These are phyloP conservation scores for Phytophthora litchii DNA, from an alignment of 352 stramenopile species.

Conservation along the genomic window DNA sequence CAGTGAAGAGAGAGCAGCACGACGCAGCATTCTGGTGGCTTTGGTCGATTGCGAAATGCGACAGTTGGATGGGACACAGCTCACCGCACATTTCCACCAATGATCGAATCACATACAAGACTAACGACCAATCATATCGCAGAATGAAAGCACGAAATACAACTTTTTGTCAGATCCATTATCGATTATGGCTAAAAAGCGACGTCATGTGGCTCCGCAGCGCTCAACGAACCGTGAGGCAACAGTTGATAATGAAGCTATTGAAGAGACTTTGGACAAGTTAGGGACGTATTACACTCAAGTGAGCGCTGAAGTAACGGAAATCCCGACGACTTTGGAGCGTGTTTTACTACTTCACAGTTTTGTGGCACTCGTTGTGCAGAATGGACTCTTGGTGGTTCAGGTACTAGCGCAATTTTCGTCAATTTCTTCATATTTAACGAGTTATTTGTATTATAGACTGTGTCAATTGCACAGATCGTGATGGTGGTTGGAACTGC, in stretches of 20 bases:
- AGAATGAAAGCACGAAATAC: neutral
- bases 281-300: slow-evolving; percentile 19
- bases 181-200: slow-evolving; percentile 49
- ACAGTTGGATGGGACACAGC: slow-evolving; percentile 3
- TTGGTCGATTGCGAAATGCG: slow-evolving; percentile 17
- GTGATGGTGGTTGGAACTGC: slow-evolving; percentile 29
- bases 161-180: slow-evolving; percentile 13
- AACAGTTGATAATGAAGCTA: slow-evolving; percentile 7
- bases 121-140: slow-evolving; percentile 3
- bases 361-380: slow-evolving; percentile 33
- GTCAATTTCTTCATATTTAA: neutral
- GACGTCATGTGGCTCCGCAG: slow-evolving; percentile 19
- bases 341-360: slow-evolving; percentile 44
- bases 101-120: neutral
- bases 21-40: slow-evolving; percentile 33
- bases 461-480: slow-evolving; percentile 36
- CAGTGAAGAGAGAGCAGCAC: slow-evolving; percentile 24
- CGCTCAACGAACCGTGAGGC: slow-evolving; percentile 10
- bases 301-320: slow-evolving; percentile 22
- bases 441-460: slow-evolving; percentile 18
- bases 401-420: slow-evolving; percentile 30
- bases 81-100: slow-evolving; percentile 7
- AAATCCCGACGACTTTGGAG: slow-evolving; percentile 32
- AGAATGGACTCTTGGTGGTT: slow-evolving; percentile 53
- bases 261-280: slow-evolving; percentile 15